phyloP scores from a whole-genome alignment of 257 asterid genomes.

The Thymus quinquecostatus region DNA sequence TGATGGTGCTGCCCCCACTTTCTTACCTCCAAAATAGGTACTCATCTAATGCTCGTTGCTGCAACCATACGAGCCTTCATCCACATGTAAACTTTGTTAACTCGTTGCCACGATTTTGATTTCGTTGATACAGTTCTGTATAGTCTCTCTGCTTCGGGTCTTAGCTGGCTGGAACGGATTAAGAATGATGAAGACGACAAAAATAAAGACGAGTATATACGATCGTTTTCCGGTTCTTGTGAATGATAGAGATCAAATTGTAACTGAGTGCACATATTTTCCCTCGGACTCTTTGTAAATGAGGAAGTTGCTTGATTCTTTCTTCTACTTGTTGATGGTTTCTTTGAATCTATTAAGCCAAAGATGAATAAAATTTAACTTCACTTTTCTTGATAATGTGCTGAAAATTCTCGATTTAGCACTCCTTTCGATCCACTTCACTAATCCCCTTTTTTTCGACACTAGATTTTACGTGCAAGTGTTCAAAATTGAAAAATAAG shows the following conservation, averaged over 20 bases:
- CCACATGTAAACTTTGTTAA: not conserved
- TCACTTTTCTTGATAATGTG: slow-evolving; percentile 20
- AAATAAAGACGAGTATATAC: slow-evolving; percentile 7
- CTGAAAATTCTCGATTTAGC: not conserved
- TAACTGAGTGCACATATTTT: slow-evolving; percentile 27
- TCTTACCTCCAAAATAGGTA: slow-evolving; percentile 40
- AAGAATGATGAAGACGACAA: not conserved
- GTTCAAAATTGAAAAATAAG: too few relatives aligned
- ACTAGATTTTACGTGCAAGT: too few relatives aligned
- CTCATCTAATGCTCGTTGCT: not conserved
- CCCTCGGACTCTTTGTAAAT: slow-evolving; percentile 10
- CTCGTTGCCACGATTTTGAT: not conserved
- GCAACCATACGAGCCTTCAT: not conserved
- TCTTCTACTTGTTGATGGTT: not conserved
- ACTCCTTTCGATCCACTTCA: too few relatives aligned
- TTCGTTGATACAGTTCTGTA: slow-evolving; percentile 33
- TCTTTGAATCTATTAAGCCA: slow-evolving; percentile 21
- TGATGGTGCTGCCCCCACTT: slow-evolving; percentile 36
- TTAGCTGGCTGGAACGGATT: slow-evolving; percentile 15
- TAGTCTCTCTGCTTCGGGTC: slow-evolving; percentile 15
- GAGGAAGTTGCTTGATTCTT: slow-evolving; percentile 25
- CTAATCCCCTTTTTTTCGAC: too few relatives aligned
- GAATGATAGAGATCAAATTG: slow-evolving; percentile 25
- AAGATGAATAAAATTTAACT: slow-evolving; percentile 10
- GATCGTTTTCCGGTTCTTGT: slow-evolving; percentile 2